A percentile compares a stretch with the other conserved stretches of the same genome.
Conservation (phyloP, 805 yeast genomes). For the Candida hispaniensis region DNA sequence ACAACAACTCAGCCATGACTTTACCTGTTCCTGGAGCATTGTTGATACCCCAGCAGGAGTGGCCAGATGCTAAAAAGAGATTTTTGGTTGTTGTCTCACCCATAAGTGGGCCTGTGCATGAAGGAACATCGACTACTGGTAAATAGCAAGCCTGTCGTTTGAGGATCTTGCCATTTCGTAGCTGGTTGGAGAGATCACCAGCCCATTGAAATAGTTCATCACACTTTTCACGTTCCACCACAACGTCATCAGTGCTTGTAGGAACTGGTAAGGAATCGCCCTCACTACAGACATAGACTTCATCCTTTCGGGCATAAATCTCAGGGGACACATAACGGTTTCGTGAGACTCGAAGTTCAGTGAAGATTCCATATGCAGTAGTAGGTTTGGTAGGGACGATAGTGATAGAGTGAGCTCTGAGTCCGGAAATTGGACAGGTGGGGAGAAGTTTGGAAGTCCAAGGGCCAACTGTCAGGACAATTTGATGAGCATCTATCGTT, state of each 20-base stretch:
- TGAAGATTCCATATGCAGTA: constrained; percentile 89
- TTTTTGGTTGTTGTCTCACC: constrained; percentile 86
- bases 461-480: constrained; percentile 86
- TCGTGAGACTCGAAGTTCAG: constrained; percentile 62
- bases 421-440: constrained; percentile 87
- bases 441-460: constrained; percentile 91
- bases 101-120: constrained; percentile 83
- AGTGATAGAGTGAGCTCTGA: constrained; percentile 91
- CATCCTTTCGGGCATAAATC: constrained; percentile 88
- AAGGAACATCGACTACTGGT: constrained; percentile 89
- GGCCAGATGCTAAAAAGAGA: constrained; percentile 78
- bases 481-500: constrained; percentile 52
- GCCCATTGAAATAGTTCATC: constrained; percentile 78
- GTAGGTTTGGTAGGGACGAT: constrained; percentile 72
- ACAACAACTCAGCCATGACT: constrained; percentile 70
- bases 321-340: constrained; percentile 75
- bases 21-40: constrained; percentile 98
- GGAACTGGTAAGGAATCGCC: constrained; percentile 89
- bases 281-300: constrained; percentile 95
- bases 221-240: constrained; percentile 76
- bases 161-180: constrained; percentile 62
- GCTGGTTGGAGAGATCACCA: constrained; percentile 57
- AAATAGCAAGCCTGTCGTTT: constrained; percentile 89
- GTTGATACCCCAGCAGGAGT: constrained; percentile 98
- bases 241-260: constrained; percentile 88